Evolutionary conservation across 2,329 filamentous ascomycete species (phyloP).

Genomic region (Penicillium brasilianum): DNA sequence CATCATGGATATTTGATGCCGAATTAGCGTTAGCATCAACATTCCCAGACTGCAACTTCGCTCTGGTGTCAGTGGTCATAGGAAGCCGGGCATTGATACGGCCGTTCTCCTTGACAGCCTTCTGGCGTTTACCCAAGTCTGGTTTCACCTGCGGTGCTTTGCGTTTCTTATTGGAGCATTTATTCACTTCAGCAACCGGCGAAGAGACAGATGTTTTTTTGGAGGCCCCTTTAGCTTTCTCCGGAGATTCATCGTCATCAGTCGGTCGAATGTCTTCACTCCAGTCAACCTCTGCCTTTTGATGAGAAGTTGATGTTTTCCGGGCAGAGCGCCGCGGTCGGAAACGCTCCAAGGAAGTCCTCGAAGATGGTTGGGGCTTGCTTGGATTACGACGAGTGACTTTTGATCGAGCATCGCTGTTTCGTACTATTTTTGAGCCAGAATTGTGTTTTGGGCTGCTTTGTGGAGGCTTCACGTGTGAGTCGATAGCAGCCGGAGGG

Average conservation of each 20-base stretch:
- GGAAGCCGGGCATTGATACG: constrained; percentile 9
- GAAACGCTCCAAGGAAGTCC: constrained; percentile 25
- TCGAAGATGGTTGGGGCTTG: constrained; percentile 16
- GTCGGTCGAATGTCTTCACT: constrained; percentile 39
- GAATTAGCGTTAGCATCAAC: neutral
- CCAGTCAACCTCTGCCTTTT: constrained; percentile 35
- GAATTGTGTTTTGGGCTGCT: neutral
- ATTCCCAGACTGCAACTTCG: neutral
- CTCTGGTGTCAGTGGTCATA: constrained; percentile 9
- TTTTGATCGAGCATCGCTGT: neutral
- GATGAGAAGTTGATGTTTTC: constrained; percentile 25
- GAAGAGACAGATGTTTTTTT: constrained; percentile 26
- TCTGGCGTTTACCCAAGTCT: constrained; percentile 20
- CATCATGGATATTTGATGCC: neutral
- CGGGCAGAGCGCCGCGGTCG: constrained; percentile 20
- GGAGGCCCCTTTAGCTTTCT: neutral
- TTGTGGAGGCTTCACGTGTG: neutral
- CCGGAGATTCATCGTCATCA: constrained; percentile 22
- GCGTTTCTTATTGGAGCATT: constrained; percentile 13
- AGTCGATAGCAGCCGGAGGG: neutral
- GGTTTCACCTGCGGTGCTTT: constrained; percentile 10
- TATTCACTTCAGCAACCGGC: constrained; percentile 12
- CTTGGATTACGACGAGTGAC: neutral
- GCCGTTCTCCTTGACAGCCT: constrained; percentile 1
- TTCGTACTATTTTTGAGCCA: neutral